Evolutionary conservation across 768 basidiomycete genomes (phyloP), one percentile per base, ranked within the genome.

Genomic region (Erythrobasidium yunnanense): DNA sequence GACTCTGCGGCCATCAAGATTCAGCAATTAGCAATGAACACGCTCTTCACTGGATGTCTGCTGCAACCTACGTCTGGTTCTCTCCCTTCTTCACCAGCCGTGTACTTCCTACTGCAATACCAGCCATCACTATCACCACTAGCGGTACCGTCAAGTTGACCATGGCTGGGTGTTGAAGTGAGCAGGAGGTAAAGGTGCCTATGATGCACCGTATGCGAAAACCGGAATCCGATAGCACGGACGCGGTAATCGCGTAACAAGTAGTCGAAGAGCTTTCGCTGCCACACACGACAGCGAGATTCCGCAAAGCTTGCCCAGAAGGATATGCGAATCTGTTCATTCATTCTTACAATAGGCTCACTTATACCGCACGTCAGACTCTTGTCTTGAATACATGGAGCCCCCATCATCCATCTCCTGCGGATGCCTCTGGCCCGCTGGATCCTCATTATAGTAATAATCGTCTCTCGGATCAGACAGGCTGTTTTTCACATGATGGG

Each of bases 31-130:
- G 7, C 22, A 2, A 23, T 22, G 22, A 17, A 23, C 8, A 47
- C 4, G 18, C 27, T 23, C 38, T 25, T 46, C 17, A 13, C 5
- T 17, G 11, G 23, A 18, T 4, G 13, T 3, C 42, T 23, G 29
- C 8, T 17, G n/a, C n/a, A 5, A 34, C 56, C 29, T 58, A 58
- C 56, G 27, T 33, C 56, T 58, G 56, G 45, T 58, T 58, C 56
- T 58, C 56, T 33, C 56, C 25, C 56, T 35, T 35, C 45, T 34
- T 34, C 8, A 58, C 56, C 34, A 42, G 27, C 45, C 56, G 33
- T 23, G 56, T 42, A 25, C 56, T 45, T 13, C 42, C 33, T 4
- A 58, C 56, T 11, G 56, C 56, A 23, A 58, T 34, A 25, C 22
- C 20, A 47, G 38, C 56, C 56, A 58, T 58, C 29, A 58, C 56